Percentiles rank a stretch among this genome's conserved stretches.
Evolutionary conservation across 345 rosid species (phyloP).

Genomic region (Lepidium sativum): DNA sequence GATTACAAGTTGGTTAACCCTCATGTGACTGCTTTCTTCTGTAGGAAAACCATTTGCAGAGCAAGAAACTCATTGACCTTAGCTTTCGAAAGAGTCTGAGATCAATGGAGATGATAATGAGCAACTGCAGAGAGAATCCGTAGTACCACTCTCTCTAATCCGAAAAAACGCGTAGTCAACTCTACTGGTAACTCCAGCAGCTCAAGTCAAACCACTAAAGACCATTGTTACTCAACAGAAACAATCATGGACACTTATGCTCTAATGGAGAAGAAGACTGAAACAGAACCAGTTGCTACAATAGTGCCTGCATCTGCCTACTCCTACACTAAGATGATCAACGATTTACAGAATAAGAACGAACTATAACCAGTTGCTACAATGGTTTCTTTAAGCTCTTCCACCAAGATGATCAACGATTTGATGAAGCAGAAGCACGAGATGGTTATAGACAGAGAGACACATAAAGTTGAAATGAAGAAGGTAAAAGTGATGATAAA

Average conservation of each 20-base stretch:
- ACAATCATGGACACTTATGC: background rate
- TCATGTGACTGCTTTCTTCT: background rate
- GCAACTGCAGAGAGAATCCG: background rate
- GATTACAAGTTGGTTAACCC: background rate
- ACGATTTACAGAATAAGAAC: background rate
- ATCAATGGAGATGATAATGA: background rate
- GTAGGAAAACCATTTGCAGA: background rate
- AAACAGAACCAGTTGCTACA: background rate
- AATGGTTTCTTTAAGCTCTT: too few relatives aligned
- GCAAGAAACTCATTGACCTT: background rate
- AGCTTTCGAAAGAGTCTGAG: background rate
- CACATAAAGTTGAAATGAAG: slow-evolving; percentile 46
- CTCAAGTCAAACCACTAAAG: slow-evolving; percentile 44
- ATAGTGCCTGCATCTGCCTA: too few relatives aligned
- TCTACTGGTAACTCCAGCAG: slow-evolving; percentile 27
- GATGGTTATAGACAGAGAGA: slow-evolving; percentile 49
- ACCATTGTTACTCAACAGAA: slow-evolving; percentile 43
- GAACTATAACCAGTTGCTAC: background rate
- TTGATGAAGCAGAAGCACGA: slow-evolving; percentile 49
- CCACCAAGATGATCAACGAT: too few relatives aligned
- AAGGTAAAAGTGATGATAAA: slow-evolving; percentile 43
- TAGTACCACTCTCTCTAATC: slow-evolving; percentile 27
- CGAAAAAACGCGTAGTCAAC: slow-evolving; percentile 52
- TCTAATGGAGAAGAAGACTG: background rate
- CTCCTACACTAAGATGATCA: background rate